Conservation (phyloP, 75 land plant genomes). For the Selaginella tamariscina region DNA sequence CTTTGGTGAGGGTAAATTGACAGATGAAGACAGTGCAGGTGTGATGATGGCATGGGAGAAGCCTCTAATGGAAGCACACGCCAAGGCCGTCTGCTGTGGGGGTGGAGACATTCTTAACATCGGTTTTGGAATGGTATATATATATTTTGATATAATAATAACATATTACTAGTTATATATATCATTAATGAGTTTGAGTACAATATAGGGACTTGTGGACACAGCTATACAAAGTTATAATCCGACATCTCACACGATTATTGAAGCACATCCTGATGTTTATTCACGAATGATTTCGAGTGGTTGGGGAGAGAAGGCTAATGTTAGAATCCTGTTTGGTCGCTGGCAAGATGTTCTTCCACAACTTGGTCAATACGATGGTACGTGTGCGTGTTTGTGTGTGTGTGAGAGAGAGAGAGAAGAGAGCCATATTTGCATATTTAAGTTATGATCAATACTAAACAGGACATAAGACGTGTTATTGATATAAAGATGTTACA, state of each 20-base stretch:
- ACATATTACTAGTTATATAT: no score
- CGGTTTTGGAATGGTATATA: slow-evolving; percentile 99
- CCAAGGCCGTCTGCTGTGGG: slow-evolving; percentile 59
- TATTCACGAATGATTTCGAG: slow-evolving; percentile 69
- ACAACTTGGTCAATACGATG: slow-evolving; percentile 78
- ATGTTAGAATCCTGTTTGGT: slow-evolving; percentile 64
- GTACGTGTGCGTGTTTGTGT: no score
- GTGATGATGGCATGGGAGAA: slow-evolving; percentile 99
- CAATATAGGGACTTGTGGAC: slow-evolving; percentile 91
- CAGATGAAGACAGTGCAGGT: slow-evolving; percentile 79
- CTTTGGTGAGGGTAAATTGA: slow-evolving; percentile 74
- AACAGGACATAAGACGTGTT: no score
- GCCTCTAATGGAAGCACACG: slow-evolving; percentile 97
- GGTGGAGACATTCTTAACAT: slow-evolving; percentile 66
- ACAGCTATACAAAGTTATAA: slow-evolving; percentile 77
- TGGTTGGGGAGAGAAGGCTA: slow-evolving; percentile 80
- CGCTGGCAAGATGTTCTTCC: slow-evolving; percentile 86
- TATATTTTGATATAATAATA: no score
- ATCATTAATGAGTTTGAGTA: no score
- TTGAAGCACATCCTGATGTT: slow-evolving; percentile 97
- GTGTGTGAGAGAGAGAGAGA: no score
- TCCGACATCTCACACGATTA: slow-evolving; percentile 64
- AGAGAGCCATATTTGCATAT: no score
- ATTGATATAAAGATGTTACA: background rate
- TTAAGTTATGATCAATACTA: no score